Conservation (phyloP, 2,329 filamentous ascomycete genomes). For the Acrodontium crateriforme region DNA sequence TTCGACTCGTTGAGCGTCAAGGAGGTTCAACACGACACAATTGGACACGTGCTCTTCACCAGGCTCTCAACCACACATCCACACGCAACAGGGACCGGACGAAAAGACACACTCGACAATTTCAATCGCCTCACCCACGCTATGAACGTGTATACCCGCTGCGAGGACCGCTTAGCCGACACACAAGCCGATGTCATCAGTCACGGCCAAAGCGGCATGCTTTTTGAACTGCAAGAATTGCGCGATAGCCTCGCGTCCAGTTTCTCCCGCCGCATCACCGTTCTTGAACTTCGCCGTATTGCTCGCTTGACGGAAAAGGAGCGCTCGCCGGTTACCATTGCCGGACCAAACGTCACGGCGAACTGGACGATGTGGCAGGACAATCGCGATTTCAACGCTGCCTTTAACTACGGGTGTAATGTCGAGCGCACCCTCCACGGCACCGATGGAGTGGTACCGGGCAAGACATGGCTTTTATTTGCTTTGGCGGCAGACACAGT, state of each 20-base stretch:
- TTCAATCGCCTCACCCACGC: conserved; percentile 15
- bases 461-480: conserved; percentile 10
- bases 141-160: conserved; percentile 17
- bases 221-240: conserved; percentile 23
- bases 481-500: conserved; percentile 14
- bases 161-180: conserved; percentile 21
- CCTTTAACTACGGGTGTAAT: conserved; percentile 21
- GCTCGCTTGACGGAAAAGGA: conserved; percentile 15
- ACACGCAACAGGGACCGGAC: conserved; percentile 9
- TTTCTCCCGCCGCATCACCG: conserved; percentile 16
- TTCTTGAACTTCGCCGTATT: conserved; percentile 21
- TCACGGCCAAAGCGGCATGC: conserved; percentile 21
- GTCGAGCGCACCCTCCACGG: conserved; percentile 15
- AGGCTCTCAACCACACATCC: conserved; percentile 19
- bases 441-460: conserved; percentile 5
- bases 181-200: conserved; percentile 16
- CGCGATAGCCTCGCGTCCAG: conserved; percentile 17
- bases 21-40: conserved; percentile 24
- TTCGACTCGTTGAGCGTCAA: conserved; percentile 22
- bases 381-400: conserved; percentile 21
- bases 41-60: conserved; percentile 22
- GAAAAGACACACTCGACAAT: conserved; percentile 12
- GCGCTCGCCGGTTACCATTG: conserved; percentile 4
- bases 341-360: conserved; percentile 13
- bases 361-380: conserved; percentile 19